Conservation (phyloP, 768 basidiomycete genomes). For the Podaxis sp. region DNA sequence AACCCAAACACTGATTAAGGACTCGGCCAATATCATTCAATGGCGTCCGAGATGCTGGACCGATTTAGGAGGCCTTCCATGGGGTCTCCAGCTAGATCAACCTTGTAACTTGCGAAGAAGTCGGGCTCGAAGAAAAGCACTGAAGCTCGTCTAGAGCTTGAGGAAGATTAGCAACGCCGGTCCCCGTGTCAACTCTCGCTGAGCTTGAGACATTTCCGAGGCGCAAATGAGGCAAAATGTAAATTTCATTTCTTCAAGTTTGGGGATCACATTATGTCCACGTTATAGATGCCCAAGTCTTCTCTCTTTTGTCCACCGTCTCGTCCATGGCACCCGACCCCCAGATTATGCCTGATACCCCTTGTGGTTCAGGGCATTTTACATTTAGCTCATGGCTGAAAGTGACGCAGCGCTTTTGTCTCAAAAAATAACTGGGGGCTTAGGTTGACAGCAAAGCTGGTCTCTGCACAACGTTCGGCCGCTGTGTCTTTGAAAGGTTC, state of each 20-base stretch:
- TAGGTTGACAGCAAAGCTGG: not conserved
- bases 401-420: not conserved
- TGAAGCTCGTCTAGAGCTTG: constrained; percentile 9
- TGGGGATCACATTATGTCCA: not conserved
- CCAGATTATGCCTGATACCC: not conserved
- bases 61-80: constrained; percentile 11
- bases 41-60: constrained; percentile 1
- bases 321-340: not conserved
- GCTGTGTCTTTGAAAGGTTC: not conserved
- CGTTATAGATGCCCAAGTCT: not conserved
- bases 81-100: not conserved
- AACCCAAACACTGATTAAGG: not conserved
- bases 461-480: not conserved
- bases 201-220: constrained; percentile 6
- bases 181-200: not conserved
- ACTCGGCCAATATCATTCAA: not conserved
- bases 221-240: not conserved
- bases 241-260: not conserved
- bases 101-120: constrained; percentile 14
- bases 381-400: not conserved
- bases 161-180: constrained; percentile 11
- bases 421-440: not conserved
- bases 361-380: not conserved
- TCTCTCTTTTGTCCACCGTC: not conserved
- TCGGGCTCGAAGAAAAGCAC: constrained; percentile 7